These are phyloP conservation scores for Pleurozium schreberi DNA, from an alignment of 225 moss, liverwort and hornwort genomes.

Conservation along the genomic window DNA sequence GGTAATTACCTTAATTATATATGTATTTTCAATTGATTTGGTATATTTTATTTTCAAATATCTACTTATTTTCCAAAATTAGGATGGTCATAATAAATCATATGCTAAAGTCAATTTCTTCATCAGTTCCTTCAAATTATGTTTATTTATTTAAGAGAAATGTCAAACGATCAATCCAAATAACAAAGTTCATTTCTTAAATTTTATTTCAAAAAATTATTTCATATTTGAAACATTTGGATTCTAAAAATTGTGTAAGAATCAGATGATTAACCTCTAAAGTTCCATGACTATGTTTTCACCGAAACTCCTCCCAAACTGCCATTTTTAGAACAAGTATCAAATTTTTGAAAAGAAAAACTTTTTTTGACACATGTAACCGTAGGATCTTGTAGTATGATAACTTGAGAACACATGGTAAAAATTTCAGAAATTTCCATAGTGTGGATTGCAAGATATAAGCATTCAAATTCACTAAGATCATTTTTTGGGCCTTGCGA, in stretches of 20 bases:
- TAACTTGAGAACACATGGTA: too few relatives aligned
- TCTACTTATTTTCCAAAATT: neutral
- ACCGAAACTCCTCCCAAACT: too few relatives aligned
- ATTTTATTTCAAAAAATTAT: neutral
- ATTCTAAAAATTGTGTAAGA: neutral
- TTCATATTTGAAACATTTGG: neutral
- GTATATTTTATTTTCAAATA: neutral
- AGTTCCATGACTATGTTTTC: too few relatives aligned
- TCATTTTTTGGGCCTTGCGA: too few relatives aligned
- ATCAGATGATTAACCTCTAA: neutral
- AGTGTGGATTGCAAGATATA: too few relatives aligned
- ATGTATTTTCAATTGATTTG: neutral
- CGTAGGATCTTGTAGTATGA: too few relatives aligned
- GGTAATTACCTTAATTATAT: neutral
- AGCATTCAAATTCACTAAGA: too few relatives aligned
- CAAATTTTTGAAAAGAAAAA: too few relatives aligned
- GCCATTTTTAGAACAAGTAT: too few relatives aligned
- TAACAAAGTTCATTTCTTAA: neutral
- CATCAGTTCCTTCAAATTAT: neutral
- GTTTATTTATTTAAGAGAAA: neutral
- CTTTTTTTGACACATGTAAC: too few relatives aligned
- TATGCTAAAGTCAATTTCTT: too few relatives aligned
- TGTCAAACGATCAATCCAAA: neutral
- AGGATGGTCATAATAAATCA: accelerated
- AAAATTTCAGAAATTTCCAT: too few relatives aligned